Conservation (phyloP, 1,139 yeast genomes). For the Lodderomyces metapsilosis region DNA sequence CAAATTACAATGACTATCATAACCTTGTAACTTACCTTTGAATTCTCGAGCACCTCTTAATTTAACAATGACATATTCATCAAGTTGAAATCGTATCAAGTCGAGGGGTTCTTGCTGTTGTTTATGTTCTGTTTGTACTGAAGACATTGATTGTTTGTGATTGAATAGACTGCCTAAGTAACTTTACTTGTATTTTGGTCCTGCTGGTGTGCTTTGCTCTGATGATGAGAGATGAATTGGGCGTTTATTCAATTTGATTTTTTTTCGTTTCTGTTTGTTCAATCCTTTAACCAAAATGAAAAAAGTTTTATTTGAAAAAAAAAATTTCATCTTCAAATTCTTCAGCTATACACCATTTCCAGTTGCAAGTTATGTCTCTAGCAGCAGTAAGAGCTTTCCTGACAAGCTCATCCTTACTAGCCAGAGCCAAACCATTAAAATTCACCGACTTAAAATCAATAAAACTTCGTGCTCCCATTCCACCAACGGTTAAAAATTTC, state of each 20-base stretch:
- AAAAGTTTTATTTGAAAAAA: slow-evolving; percentile 4
- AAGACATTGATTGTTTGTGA: slow-evolving; percentile 27
- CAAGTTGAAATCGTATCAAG: slow-evolving; percentile 79
- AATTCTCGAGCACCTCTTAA: slow-evolving; percentile 95
- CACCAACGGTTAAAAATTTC: slow-evolving; percentile 75
- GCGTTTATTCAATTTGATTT: neutral
- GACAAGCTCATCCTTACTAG: slow-evolving; percentile 13
- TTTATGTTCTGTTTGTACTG: slow-evolving; percentile 30
- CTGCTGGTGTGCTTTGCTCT: too few species aligned
- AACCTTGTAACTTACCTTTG: slow-evolving; percentile 88
- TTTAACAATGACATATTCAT: slow-evolving; percentile 84
- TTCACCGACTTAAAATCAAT: slow-evolving; percentile 21
- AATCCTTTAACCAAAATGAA: neutral
- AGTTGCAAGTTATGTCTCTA: too few species aligned
- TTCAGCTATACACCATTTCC: too few species aligned
- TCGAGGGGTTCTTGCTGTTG: slow-evolving; percentile 72
- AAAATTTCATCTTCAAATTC: too few species aligned
- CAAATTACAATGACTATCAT: slow-evolving; percentile 94
- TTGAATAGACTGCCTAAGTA: too few species aligned
- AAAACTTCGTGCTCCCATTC: slow-evolving; percentile 76
- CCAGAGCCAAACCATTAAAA: slow-evolving; percentile 8
- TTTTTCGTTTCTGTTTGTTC: neutral
- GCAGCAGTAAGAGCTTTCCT: slow-evolving; percentile 19
- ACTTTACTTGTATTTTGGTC: too few species aligned
- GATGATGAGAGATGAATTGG: too few species aligned